Evolutionary conservation across 2,329 filamentous ascomycete species (phyloP), one percentile per base, ranked within the genome.

Genomic region (Clonostachys rosea): DNA sequence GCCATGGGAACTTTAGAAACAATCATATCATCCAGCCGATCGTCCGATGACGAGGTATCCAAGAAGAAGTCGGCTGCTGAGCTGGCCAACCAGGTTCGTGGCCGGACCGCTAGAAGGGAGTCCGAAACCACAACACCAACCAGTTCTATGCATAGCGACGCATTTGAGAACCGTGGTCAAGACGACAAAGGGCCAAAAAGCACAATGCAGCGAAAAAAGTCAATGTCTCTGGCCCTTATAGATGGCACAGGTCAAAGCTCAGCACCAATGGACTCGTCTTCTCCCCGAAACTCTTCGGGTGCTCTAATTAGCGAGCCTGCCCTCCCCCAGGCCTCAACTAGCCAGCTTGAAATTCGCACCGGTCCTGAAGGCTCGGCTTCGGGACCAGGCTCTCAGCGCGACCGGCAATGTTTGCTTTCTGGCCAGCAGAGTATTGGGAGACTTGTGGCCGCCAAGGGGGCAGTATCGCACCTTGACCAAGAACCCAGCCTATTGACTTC

Each of bases 11-110:
- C 80, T 1, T 62, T 85, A 5, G 81, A 86, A 56, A 85, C 81
- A 1, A 85, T 85, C 56, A 84, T 84, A 71, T 84, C 79, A 20
- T 82, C 79, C 1, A 84, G 81, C 50, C 74, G 80, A 24, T 84
- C 81, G 2, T 84, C 81, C 0, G 79, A 83, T 20, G 81, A 84
- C 52, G 81, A 83, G 40, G 76, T 73, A 54, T 68, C 73, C n/a
- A 79, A 74, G 54, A 83, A 80, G 61, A 82, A 77, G 57, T 71
- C 79, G 1, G 81, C 80, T 1, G 68, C 74, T 2, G 78, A 81
- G 48, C 66, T 84, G 24, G 73, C 75, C 1, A 75, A 76, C 7
- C 73, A 78, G 47, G 71, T 80, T 35, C 76, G 74, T 39, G 78
- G 74, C 24, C 71, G 77, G 45, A 66, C 69, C 13, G 57, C 66